Conservation (phyloP, 2,329 filamentous ascomycete genomes). For the Pyricularia pennisetigena region DNA sequence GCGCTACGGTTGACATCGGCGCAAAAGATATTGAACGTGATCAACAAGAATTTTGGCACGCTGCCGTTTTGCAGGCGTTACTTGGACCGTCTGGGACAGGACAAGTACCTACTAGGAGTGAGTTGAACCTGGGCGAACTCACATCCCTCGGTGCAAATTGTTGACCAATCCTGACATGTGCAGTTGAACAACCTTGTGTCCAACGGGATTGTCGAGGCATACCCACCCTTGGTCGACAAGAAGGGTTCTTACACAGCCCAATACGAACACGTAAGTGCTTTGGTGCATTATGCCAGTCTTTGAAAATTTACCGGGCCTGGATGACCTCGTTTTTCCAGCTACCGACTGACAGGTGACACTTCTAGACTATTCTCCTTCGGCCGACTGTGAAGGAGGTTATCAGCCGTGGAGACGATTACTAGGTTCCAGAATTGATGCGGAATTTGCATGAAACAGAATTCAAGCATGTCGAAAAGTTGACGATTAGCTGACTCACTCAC, state of each 20-base stretch:
- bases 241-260: conserved; percentile 94
- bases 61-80: conserved; percentile 86
- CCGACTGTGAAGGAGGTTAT: conserved; percentile 82
- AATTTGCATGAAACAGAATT: neutral
- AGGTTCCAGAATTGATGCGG: conserved; percentile 14
- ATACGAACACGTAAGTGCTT: conserved; percentile 73
- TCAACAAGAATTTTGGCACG: conserved; percentile 94
- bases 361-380: conserved; percentile 63
- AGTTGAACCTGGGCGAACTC: conserved; percentile 19
- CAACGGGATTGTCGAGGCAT: conserved; percentile 77
- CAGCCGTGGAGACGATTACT: conserved; percentile 79
- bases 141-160: neutral
- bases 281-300: neutral
- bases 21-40: conserved; percentile 75
- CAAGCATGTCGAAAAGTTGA: neutral
- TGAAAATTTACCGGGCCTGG: neutral
- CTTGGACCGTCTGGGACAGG: conserved; percentile 83
- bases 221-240: conserved; percentile 81
- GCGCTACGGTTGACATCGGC: conserved; percentile 71
- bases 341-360: conserved; percentile 6
- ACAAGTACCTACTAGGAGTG: conserved; percentile 87
- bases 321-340: neutral
- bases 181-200: conserved; percentile 79
- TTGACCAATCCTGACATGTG: neutral
- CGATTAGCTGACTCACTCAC: neutral